Conservation (phyloP, 1,284 basidiomycete genomes). For the Ganoderma lingzhi region DNA sequence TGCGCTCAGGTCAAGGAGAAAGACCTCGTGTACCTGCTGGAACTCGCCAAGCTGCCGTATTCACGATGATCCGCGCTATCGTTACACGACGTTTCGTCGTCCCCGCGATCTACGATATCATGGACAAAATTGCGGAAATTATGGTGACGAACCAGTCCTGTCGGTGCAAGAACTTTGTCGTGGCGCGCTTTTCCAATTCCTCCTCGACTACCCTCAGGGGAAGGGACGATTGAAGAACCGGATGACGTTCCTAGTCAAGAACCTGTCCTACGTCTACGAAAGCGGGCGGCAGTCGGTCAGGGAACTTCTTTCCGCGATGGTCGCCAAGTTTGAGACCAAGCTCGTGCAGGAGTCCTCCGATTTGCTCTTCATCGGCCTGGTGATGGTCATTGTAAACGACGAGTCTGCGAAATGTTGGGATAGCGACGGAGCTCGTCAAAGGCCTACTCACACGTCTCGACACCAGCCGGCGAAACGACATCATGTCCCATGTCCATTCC, state of each 20-base stretch:
- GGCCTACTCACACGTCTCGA: conserved; percentile 76
- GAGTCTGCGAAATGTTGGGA: conserved; percentile 89
- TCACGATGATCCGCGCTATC: conserved; percentile 92
- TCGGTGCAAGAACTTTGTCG: conserved; percentile 95
- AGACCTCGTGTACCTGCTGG: conserved; percentile 88
- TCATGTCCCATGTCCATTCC: conserved; percentile 78
- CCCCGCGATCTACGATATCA: conserved; percentile 97
- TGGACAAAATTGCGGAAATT: conserved; percentile 94
- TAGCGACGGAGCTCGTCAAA: conserved; percentile 87
- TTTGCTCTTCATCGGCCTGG: conserved; percentile 91
- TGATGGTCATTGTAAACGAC: conserved; percentile 95
- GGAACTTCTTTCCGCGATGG: conserved; percentile 86
- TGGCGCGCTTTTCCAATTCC: conserved; percentile 90
- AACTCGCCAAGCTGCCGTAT: conserved; percentile 91
- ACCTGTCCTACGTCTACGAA: conserved; percentile 92
- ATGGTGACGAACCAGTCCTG: conserved; percentile 94
- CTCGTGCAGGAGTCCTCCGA: conserved; percentile 88
- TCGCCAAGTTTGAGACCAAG: conserved; percentile 85
- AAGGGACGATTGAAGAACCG: conserved; percentile 88
- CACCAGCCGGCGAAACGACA: conserved; percentile 61
- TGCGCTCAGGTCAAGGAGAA: conserved; percentile 86
- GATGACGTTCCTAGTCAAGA: conserved; percentile 94
- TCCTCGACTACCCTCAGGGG: conserved; percentile 98
- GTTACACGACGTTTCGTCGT: conserved; percentile 92
- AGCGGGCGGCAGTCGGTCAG: conserved; percentile 92